phyloP scores from a whole-genome alignment of 371 early-diverging fungal genomes.

The Mucor circinelloides region DNA sequence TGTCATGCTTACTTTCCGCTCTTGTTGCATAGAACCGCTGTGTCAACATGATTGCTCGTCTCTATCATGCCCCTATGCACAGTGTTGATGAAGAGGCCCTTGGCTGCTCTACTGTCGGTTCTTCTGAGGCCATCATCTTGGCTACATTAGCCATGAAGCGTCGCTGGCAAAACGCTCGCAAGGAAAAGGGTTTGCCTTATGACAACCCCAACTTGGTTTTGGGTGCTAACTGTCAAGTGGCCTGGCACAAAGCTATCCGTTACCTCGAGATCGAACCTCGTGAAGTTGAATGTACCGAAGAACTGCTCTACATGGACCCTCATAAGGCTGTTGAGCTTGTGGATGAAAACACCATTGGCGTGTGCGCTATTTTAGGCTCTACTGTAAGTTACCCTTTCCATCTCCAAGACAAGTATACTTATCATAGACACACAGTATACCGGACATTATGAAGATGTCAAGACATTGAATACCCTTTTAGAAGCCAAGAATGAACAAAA shows the following conservation, averaged over 20 bases:
- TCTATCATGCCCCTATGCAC: slow-evolving; percentile 61
- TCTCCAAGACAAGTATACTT: too few species aligned
- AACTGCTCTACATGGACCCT: slow-evolving; percentile 59
- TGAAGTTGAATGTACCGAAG: slow-evolving; percentile 54
- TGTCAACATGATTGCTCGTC: slow-evolving; percentile 68
- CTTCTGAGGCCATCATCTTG: slow-evolving; percentile 76
- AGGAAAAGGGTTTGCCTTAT: slow-evolving; percentile 56
- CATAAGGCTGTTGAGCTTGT: slow-evolving; percentile 58
- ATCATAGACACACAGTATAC: slow-evolving; percentile 55
- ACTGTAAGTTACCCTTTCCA: slow-evolving; percentile 45
- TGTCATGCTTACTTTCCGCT: background rate
- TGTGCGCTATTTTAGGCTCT: slow-evolving; percentile 70
- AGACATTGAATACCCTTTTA: slow-evolving; percentile 60
- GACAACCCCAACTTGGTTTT: slow-evolving; percentile 73
- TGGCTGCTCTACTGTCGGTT: slow-evolving; percentile 72
- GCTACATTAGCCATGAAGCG: slow-evolving; percentile 74
- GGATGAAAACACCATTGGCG: slow-evolving; percentile 83
- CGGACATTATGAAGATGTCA: slow-evolving; percentile 79
- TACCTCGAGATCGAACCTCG: slow-evolving; percentile 73
- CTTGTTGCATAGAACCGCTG: slow-evolving; percentile 62
- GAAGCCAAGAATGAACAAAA: slow-evolving; percentile 56
- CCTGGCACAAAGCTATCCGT: slow-evolving; percentile 46
- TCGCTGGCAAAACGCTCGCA: slow-evolving; percentile 62
- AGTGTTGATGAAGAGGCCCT: slow-evolving; percentile 38
- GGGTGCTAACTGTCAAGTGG: slow-evolving; percentile 74